Conservation (phyloP, 2,329 filamentous ascomycete species). For the Metarhizium rileyi region DNA sequence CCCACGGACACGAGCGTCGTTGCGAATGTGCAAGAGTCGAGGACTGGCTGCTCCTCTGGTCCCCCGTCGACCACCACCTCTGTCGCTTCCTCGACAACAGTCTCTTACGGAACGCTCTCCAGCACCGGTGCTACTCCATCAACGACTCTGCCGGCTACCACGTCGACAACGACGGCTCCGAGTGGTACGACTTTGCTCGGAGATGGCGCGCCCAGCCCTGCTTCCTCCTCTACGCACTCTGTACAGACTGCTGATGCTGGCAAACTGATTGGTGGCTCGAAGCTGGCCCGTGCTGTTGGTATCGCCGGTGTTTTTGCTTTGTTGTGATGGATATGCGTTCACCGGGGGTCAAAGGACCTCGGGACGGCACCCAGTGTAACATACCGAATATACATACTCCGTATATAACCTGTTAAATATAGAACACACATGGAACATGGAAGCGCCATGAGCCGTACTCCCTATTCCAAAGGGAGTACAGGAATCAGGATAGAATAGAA, state of each 20-base stretch:
- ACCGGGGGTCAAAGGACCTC: background rate
- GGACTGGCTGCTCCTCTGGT: background rate
- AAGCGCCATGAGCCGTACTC: no score
- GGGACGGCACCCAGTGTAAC: background rate
- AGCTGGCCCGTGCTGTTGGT: background rate
- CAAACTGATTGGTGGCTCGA: background rate
- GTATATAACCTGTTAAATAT: no score
- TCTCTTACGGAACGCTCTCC: background rate
- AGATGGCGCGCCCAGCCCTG: background rate
- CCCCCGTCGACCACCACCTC: background rate
- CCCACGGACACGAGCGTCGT: background rate
- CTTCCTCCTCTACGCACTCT: background rate
- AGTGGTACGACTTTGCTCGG: background rate
- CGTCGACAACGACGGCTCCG: background rate
- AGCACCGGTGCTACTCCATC: background rate
- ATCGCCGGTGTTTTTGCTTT: background rate
- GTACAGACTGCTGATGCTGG: background rate
- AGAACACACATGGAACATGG: no score
- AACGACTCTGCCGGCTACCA: background rate
- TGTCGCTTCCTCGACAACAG: background rate
- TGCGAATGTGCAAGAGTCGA: background rate
- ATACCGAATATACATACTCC: no score
- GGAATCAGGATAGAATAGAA: no score
- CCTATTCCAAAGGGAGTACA: no score
- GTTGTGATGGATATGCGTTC: background rate